These are phyloP conservation scores for Coix lacrymajobi DNA, from an alignment of 176 grass and related monocot species.

Conservation along the genomic window DNA sequence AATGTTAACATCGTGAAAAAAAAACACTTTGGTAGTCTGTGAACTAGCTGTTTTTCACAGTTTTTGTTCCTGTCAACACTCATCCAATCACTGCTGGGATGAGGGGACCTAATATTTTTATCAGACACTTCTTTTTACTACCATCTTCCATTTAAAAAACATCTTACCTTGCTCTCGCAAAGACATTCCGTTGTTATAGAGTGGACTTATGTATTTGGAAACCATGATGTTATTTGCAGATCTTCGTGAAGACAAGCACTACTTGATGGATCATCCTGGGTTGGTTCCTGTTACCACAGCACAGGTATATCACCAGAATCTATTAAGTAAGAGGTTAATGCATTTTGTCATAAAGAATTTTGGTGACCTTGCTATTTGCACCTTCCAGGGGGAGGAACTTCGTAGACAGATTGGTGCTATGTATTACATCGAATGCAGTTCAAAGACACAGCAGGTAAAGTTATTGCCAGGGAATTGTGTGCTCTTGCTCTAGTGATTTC, in stretches of 20 bases:
- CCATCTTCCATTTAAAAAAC: background rate
- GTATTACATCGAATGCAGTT: constrained; percentile 98
- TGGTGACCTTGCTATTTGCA: background rate
- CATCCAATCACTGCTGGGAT: background rate
- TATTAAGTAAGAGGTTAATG: background rate
- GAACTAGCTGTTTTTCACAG: background rate
- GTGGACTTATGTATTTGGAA: constrained; percentile 1
- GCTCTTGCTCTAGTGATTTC: background rate
- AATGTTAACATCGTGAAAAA: background rate
- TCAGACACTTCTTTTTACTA: background rate
- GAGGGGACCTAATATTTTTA: background rate
- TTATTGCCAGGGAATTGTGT: background rate
- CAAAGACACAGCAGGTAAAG: constrained; percentile 95
- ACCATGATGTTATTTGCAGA: constrained; percentile 44
- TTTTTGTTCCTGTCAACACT: background rate
- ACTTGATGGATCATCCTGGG: constrained; percentile 92
- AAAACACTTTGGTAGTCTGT: background rate
- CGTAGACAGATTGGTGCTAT: constrained; percentile 83
- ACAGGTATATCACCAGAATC: constrained; percentile 48
- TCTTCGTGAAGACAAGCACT: constrained; percentile 99
- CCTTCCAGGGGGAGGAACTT: constrained; percentile 89
- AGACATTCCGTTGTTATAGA: background rate
- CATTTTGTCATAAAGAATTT: background rate
- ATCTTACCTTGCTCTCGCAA: background rate
- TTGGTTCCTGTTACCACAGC: constrained; percentile 84